Percentiles rank a stretch among this genome's conserved stretches.
phyloP scores from a whole-genome alignment of 2,329 filamentous ascomycete genomes.

The Phoma sp. region DNA sequence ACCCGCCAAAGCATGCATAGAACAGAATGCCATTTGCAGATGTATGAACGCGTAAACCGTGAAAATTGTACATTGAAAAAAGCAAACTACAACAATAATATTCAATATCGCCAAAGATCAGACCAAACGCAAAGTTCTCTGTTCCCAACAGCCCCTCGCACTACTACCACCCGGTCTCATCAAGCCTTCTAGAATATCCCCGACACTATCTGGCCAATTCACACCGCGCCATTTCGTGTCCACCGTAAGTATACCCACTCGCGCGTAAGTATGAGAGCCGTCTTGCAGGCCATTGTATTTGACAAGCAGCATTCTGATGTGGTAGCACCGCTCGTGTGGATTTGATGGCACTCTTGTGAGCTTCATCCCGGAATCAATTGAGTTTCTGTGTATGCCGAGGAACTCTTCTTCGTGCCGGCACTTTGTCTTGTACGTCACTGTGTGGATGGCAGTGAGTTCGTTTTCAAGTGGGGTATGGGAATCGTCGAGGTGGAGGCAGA shows the following conservation, averaged over 20 bases:
- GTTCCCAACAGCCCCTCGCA: not conserved
- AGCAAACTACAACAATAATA: too few relatives aligned
- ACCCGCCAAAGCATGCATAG: too few relatives aligned
- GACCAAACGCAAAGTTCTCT: not conserved
- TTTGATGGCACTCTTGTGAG: not conserved
- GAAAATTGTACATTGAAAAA: too few relatives aligned
- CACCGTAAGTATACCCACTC: not conserved
- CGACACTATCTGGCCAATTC: not conserved
- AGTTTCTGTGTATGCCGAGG: not conserved
- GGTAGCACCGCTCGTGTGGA: slow-evolving; percentile 1
- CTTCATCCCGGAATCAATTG: not conserved
- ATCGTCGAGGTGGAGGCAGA: not conserved
- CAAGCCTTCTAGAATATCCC: not conserved
- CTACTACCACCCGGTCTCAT: not conserved
- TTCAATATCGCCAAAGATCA: too few relatives aligned
- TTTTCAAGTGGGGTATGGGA: not conserved
- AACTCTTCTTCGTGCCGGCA: not conserved
- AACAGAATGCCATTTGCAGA: too few relatives aligned
- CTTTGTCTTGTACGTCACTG: not conserved
- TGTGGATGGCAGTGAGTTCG: not conserved
- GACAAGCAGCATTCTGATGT: not conserved
- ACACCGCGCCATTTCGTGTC: not conserved
- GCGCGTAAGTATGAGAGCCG: not conserved
- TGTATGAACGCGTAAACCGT: too few relatives aligned
- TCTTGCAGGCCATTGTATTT: too few relatives aligned